phyloP scores from a whole-genome alignment of 148 eudicot genomes.

The Simmondsia chinensis region DNA sequence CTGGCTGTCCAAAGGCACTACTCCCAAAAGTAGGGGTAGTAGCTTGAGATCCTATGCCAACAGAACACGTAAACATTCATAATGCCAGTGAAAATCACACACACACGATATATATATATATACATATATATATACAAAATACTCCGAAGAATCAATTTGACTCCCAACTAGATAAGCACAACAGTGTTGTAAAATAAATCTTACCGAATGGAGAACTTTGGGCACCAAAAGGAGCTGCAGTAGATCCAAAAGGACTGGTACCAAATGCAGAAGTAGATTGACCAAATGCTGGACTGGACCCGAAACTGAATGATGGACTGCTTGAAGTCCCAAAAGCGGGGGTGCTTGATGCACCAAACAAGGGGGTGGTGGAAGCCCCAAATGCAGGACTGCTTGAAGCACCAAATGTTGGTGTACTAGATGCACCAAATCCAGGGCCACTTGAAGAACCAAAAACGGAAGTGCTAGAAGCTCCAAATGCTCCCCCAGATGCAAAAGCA shows the following conservation, averaged over 20 bases:
- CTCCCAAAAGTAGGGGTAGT: constrained; percentile 51
- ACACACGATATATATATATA: too few species aligned
- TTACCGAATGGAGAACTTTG: constrained; percentile 63
- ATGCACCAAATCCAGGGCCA: constrained; percentile 42
- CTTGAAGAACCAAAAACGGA: constrained; percentile 44
- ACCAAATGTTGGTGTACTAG: constrained; percentile 50
- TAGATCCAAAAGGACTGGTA: constrained; percentile 39
- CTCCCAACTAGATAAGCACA: too few species aligned
- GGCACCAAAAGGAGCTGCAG: constrained; percentile 53
- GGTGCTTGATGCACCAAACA: constrained; percentile 46
- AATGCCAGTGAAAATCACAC: too few species aligned
- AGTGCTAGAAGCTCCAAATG: constrained; percentile 50
- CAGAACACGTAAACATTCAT: too few species aligned
- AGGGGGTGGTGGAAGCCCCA: constrained; percentile 28
- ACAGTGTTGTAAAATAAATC: too few species aligned
- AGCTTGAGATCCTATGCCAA: constrained; percentile 70
- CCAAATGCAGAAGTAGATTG: constrained; percentile 12
- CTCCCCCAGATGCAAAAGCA: constrained; percentile 44
- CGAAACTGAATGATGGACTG: constrained; percentile 23
- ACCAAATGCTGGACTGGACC: constrained; percentile 18
- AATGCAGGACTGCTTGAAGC: constrained; percentile 33
- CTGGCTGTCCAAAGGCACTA: constrained; percentile 59
- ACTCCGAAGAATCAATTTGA: too few species aligned
- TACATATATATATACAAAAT: too few species aligned
- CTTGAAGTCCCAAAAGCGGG: constrained; percentile 29